Evolutionary conservation across 306 rosid genomes (phyloP), one percentile per base, ranked within the genome.

Genomic region (Dryas drummondii): DNA sequence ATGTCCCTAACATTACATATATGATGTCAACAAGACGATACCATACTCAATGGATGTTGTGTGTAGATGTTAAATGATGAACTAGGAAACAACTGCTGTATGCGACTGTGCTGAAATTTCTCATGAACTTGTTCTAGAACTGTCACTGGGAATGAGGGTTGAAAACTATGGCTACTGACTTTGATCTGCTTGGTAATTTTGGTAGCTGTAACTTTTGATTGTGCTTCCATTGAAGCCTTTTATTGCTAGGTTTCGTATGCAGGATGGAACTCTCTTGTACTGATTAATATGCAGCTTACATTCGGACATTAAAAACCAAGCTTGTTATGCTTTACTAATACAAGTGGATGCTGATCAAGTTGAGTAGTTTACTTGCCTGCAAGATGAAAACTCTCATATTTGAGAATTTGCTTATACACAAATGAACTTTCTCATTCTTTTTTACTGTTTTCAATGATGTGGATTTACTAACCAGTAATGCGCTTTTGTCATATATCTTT

Each of bases 31-130:
- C 45, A 73, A 47, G 9, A 73, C 57, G 2, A 9, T 57, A 40
- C 40, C 76, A 44, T 59, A 45, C 10, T 46, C 32, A 12, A 58
- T 47, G 55, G n/a, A 19, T 26, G 22, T 48, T 59, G 47, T 32
- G 37, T 32, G 37, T 32, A 32, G 37, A 32, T 2, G 37, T 32
- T 32, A 32, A 32, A 32, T 32, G 37, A 32, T 32, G 37, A 32
- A 32, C 37, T 32, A 32, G 37, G 37, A 32, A 32, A 32, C 37
- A 32, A 32, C 37, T 32, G 37, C 37, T 32, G 37, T 32, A 14
- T 32, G 48, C 15, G 67, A 59, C 66, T 61, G 49, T 46, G 69
- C 69, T 14, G 49, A 41, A 63, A 63, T 42, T 61, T 61, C 22
- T 40, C 49, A 41, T 40, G 68, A 63, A 63, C 27, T 41, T 42